Base-by-base conservation (phyloP, 1,139 yeast genomes). In the Chernovozyma sophiae-reginae region DNA sequence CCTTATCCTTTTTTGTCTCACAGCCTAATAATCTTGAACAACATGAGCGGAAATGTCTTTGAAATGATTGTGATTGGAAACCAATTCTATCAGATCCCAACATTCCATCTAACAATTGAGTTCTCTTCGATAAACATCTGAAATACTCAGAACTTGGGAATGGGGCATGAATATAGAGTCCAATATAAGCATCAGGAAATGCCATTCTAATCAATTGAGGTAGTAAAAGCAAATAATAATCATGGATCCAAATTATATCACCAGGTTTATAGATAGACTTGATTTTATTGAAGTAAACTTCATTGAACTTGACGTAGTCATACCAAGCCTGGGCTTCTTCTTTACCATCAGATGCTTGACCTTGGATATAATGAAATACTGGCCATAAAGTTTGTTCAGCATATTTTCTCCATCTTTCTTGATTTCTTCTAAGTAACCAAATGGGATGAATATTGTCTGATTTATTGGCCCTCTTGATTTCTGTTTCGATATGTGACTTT, bases 81-180 rank as follows among this genome's bases (percentile, higher is more conserved):
- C 86, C 89, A 36, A 92, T 75, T 49, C 81, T 75, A 55, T 87
- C 87, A 4, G 96, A 81, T 17, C 97, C 97, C 40, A 94, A 71
- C 74, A 92, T 74, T 18, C 98, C 97, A 53, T 87, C 95, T 42
- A 92, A 68, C 35, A 92, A 68, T 51, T 85, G 83, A 38, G 80
- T 72, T 48, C 98, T 74, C 58, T 86, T 85, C 30, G 96, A 82
- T 32, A 92, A 63, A 47, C 96, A 85, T 43, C 97, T 72, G 63
- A 92, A 87, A 56, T 89, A 87, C 60, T 92, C 98, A n/a, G 90
- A 82, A 29, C 95, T 85, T 10, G 98, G 97, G 74, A 94, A 89
- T 12, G 97, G 96, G 4, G 86, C 77, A 57, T 90, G 97, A 48
- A 90, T 64, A 59, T 80, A 90, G 43, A 86, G 77, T 5, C 95